Conservation (phyloP, 2,329 filamentous ascomycete species). For the Rutstroemia sydowiana region DNA sequence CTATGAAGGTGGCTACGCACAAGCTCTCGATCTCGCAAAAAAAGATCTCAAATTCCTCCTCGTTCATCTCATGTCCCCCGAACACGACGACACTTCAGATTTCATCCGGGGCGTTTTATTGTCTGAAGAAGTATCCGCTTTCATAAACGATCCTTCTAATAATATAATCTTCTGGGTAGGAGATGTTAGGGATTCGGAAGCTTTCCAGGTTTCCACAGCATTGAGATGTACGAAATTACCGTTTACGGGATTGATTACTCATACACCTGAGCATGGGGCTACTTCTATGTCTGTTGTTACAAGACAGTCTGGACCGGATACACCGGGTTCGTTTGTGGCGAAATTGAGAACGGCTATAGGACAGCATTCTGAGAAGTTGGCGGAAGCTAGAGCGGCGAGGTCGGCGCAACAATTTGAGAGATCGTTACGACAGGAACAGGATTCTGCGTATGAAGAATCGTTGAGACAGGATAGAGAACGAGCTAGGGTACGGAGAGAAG, state of each 20-base stretch:
- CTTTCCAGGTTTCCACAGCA: constrained; percentile 84
- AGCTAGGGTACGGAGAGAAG: constrained; percentile 67
- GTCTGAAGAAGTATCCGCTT: constrained; percentile 63
- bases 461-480: constrained; percentile 83
- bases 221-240: constrained; percentile 89
- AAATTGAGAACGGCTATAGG: constrained; percentile 69
- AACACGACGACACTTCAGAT: constrained; percentile 82
- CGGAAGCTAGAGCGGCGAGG: constrained; percentile 65
- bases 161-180: constrained; percentile 88
- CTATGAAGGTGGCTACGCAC: constrained; percentile 82
- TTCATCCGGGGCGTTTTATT: constrained; percentile 82
- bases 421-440: constrained; percentile 77
- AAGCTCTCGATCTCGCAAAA: constrained; percentile 85
- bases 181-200: constrained; percentile 86
- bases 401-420: constrained; percentile 76
- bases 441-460: constrained; percentile 87
- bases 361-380: constrained; percentile 69
- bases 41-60: constrained; percentile 84
- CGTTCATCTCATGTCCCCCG: constrained; percentile 81
- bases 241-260: constrained; percentile 77
- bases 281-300: constrained; percentile 88
- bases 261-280: constrained; percentile 76
- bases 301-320: constrained; percentile 65
- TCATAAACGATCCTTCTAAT: constrained; percentile 66
- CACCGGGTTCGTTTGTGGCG: constrained; percentile 62